Base-by-base conservation (phyloP, 2,329 filamentous ascomycete species). In the Sclerotinia sclerotiorum region DNA sequence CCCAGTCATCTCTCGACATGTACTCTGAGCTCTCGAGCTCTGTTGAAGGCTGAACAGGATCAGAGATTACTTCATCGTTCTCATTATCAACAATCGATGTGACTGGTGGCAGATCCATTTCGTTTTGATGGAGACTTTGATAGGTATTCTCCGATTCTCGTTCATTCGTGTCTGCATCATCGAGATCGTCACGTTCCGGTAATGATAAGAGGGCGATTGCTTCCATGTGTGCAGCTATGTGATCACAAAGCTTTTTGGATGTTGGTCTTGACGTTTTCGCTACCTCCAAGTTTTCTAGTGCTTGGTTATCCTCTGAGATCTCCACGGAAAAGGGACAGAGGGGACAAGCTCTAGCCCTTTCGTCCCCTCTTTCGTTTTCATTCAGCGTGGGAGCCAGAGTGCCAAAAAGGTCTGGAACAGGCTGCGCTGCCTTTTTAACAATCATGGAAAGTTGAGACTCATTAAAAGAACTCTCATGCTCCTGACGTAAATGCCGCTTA, bases 161-260 rank as follows among this genome's bases (percentile, higher is more conserved):
- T 56, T 54, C 62, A 65, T 56, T 65, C 2, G 51, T 32, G 6
- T 32, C 27, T 11, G 27, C 62, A 65, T 56, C 19, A 13, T 65
- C 62, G 7, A 65, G 27, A 44, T 65, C 62, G 11, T 56, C 62
- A 51, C 62, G 62, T 46, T 65, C 62, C 11, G 51, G 62, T 65
- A 65, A 46, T 8, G 51, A 65, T 3, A 55, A 29, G 7, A 65
- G 49, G 42, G 62, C 48, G n/a, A 65, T 48, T 5, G 32, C 51
- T 46, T 65, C 62, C 62, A 62, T 62, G 6, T 62, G 46, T 24
- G 21, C 46, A 17, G 58, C 58, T 62, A 62, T 62, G 27, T 62
- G 58, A 24, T 51, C n/a, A 15, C 44, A 39, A 51, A 62, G 29
- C 46, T 39, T 35, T 51, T 39, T 62, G 8, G 58, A 51, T 39